phyloP scores from a whole-genome alignment of 2,329 filamentous ascomycete genomes.

The Albophoma yamanashiensis region DNA sequence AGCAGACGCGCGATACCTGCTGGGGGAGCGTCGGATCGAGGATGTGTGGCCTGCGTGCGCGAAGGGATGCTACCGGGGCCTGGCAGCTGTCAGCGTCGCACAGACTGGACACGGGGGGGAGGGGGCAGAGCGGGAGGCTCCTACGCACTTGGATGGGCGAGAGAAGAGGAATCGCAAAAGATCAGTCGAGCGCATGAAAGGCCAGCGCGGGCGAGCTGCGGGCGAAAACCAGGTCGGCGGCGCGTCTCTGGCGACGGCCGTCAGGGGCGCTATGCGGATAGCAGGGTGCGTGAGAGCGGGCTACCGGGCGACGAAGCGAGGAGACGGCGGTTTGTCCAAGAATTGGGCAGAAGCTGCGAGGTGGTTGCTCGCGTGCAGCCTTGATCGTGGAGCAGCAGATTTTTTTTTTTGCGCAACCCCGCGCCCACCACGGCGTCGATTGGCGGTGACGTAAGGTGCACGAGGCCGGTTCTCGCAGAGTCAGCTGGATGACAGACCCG shows the following conservation, averaged over 20 bases:
- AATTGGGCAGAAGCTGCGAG: not conserved
- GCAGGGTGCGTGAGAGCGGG: not conserved
- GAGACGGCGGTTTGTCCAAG: not conserved
- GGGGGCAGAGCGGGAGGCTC: not conserved
- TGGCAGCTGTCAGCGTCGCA: slow-evolving; percentile 12
- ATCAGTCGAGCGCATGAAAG: slow-evolving; percentile 86
- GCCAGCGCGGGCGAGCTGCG: slow-evolving; percentile 15
- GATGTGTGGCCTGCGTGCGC: not conserved
- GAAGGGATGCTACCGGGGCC: slow-evolving; percentile 50
- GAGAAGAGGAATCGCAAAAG: slow-evolving; percentile 84
- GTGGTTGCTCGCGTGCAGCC: not conserved
- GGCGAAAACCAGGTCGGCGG: slow-evolving; percentile 13
- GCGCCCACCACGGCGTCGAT: not conserved
- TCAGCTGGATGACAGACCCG: not conserved
- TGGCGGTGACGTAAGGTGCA: not conserved
- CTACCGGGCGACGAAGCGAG: not conserved
- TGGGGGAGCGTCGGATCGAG: slow-evolving; percentile 5
- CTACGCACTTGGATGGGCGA: slow-evolving; percentile 73
- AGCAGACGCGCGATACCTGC: slow-evolving; percentile 30
- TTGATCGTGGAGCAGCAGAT: not conserved
- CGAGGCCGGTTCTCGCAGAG: not conserved
- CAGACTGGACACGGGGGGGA: not conserved
- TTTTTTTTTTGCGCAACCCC: not conserved
- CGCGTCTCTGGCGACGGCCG: slow-evolving; percentile 8
- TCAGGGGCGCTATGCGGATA: not conserved